A percentile compares a stretch with the other conserved stretches of the same genome.
phyloP scores from a whole-genome alignment of 164 flowering plant genomes.

The Aristolochia fimbriata region DNA sequence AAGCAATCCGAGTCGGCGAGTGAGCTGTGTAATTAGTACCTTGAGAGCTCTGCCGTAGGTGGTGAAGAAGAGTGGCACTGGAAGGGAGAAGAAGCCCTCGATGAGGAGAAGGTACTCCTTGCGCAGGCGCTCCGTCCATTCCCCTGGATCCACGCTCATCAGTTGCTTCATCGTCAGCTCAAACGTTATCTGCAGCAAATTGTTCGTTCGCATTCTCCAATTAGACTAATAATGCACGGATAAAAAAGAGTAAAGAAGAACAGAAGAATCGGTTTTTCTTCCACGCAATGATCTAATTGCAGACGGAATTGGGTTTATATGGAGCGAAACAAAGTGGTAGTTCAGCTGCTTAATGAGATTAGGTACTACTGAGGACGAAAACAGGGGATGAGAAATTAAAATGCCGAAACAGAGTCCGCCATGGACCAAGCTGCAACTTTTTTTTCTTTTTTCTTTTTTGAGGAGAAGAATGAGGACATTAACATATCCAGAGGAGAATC shows the following conservation, averaged over 20 bases:
- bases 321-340: no score
- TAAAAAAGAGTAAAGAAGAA: constrained; percentile 1
- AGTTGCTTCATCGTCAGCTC: constrained; percentile 84
- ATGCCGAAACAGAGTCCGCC: no score
- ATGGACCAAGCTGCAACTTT: no score
- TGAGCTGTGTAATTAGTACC: constrained; percentile 21
- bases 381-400: no score
- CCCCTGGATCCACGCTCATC: constrained; percentile 93
- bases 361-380: no score
- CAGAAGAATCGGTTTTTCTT: background rate
- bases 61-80: constrained; percentile 66
- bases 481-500: no score
- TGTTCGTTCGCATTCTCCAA: background rate
- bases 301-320: no score
- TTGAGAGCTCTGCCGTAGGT: constrained; percentile 74
- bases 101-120: constrained; percentile 79
- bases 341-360: no score
- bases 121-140: constrained; percentile 78
- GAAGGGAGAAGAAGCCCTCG: constrained; percentile 84
- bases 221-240: background rate
- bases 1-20: background rate
- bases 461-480: no score
- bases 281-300: no score
- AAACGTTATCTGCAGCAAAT: constrained; percentile 69
- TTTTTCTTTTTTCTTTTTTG: no score